A percentile compares a stretch with the other conserved stretches of the same genome.
Evolutionary conservation across 2,329 filamentous ascomycete species (phyloP).

Genomic region (Talaromyces sp.): DNA sequence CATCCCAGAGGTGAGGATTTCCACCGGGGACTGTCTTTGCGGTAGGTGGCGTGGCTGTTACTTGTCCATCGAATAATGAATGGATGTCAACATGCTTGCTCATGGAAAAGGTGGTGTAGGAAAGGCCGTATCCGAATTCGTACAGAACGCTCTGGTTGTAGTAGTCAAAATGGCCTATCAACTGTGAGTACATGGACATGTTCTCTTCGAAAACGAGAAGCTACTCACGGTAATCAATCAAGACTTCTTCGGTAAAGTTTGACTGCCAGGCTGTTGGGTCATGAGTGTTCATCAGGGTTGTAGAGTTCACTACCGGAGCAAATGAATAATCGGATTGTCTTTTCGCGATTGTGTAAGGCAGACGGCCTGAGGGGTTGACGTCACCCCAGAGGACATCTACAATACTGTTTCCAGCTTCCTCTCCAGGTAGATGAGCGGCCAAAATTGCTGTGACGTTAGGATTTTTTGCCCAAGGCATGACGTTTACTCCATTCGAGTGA

Average conservation of each 20-base stretch:
- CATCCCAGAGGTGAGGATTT: background rate
- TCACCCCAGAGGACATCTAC: slow-evolving; percentile 80
- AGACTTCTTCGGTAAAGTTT: background rate
- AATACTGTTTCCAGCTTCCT: slow-evolving; percentile 68
- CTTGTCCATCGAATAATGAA: background rate
- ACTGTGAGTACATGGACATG: background rate
- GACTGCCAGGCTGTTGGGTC: background rate
- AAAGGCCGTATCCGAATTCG: background rate
- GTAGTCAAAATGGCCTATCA: background rate
- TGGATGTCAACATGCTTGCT: background rate
- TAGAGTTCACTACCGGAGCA: background rate
- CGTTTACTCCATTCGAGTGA: slow-evolving; percentile 63
- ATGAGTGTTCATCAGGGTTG: background rate
- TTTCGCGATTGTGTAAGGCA: slow-evolving; percentile 78
- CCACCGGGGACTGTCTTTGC: background rate
- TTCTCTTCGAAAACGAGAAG: background rate
- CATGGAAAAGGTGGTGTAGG: background rate
- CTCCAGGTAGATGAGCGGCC: slow-evolving; percentile 77
- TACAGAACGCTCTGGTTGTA: background rate
- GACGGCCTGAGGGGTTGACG: slow-evolving; percentile 74
- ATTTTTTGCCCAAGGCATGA: slow-evolving; percentile 63
- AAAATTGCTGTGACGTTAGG: slow-evolving; percentile 76
- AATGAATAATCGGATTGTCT: slow-evolving; percentile 63
- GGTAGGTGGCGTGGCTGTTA: background rate
- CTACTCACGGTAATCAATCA: background rate